Percentiles rank a stretch among this genome's conserved stretches.
phyloP scores from a whole-genome alignment of 2,329 filamentous ascomycete species.

The Trichophyton rubrum region DNA sequence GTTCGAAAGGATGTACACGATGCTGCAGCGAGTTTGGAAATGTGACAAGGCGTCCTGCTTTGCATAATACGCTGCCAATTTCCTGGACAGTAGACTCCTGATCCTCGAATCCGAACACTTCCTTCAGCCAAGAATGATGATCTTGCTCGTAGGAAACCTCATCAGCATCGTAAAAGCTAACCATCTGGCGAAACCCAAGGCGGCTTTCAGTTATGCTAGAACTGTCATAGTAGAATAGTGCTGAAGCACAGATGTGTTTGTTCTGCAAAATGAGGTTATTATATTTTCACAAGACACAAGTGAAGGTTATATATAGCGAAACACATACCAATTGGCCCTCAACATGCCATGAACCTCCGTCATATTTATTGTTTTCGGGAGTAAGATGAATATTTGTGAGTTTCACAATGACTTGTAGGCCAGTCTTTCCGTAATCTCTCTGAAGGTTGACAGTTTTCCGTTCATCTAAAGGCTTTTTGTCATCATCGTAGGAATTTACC shows the following conservation, averaged over 20 bases:
- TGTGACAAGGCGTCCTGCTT: conserved; percentile 14
- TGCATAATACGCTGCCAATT: conserved; percentile 11
- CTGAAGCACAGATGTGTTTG: conserved; percentile 52
- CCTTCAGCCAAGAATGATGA: conserved; percentile 9
- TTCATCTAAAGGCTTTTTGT: conserved; percentile 14
- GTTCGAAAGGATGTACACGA: conserved; percentile 9
- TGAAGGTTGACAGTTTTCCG: conserved; percentile 14
- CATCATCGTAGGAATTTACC: conserved; percentile 6
- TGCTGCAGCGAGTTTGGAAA: conserved; percentile 16
- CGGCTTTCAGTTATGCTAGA: conserved; percentile 46
- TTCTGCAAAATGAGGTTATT: conserved; percentile 29
- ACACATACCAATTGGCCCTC: conserved; percentile 35
- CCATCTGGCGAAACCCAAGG: conserved; percentile 41
- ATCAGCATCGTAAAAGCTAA: conserved; percentile 15
- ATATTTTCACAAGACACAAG: background rate
- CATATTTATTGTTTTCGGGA: conserved; percentile 44
- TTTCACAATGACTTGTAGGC: conserved; percentile 52
- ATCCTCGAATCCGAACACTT: conserved; percentile 9
- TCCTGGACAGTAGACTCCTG: conserved; percentile 9
- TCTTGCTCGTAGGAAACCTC: conserved; percentile 21
- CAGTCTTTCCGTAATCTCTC: conserved; percentile 23
- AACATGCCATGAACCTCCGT: conserved; percentile 32
- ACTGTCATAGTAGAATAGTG: conserved; percentile 49
- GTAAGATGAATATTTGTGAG: conserved; percentile 48
- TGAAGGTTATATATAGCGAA: background rate